Base-by-base conservation (phyloP, 169 alveolate species). In the Cryptosporidium viatorum region DNA sequence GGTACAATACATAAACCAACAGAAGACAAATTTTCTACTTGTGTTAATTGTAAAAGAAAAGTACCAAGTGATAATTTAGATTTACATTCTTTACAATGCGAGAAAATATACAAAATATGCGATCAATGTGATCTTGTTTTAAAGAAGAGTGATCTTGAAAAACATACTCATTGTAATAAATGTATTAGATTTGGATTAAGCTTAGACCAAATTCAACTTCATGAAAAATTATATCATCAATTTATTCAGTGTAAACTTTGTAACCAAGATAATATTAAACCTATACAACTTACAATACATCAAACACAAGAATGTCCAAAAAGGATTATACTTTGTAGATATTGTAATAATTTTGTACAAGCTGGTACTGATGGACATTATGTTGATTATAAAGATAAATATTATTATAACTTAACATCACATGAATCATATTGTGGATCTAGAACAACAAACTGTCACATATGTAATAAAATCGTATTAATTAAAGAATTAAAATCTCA, bases 381-480 rank as follows among this genome's bases (percentile, higher is more conserved):
- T 37, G 84, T 45, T n/a, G 92, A 91, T 23, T 60, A 31, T 39
- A 62, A 52, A 55, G 93, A 91, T 87, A 23, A 39, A 18, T 65
- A 85, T 35, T 69, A 80, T 31, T 80, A 71, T 35, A 91, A 91
- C 43, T 69, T 85, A 58, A 69, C 93, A 26, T 50, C 93, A 14
- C 93, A 91, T 14, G 93, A 91, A 45, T 73, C 92, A 43, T 91
- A 91, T 70, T 91, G 93, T 60, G 93, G 93, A 29, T 84, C 93
- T 29, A 68, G 93, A 45, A 91, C 93, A 16, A 84, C 80, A 12
- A 70, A 85, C 16, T 91, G 93, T 86, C 6, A 23, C 58, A 7
- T 62, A 35, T 91, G 93, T 29, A 65, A 84, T 58, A 84, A 85
- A 37, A 4, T 18, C 8, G 67, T 91, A 7, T 16, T 48, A 37